Base-by-base conservation (phyloP, 192 early-diverging fungal species). In the Backusella westeae region DNA sequence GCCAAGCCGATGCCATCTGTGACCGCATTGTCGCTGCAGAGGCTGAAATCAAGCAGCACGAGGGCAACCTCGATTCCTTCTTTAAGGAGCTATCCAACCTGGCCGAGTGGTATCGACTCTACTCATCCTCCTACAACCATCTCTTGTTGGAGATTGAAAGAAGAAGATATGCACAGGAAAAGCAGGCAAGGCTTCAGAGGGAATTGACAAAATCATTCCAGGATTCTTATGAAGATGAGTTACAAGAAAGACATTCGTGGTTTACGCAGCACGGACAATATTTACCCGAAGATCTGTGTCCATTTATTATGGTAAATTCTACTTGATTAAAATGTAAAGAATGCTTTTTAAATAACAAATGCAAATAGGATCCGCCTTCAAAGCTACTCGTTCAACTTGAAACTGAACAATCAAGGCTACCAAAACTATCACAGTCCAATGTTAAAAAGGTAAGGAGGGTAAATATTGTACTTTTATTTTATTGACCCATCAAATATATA, bases 251-350 rank as follows among this genome's bases (percentile, higher is more conserved):
- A 14, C 19, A 59, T 34, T 12, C 56, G 41, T 81, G 80, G 80
- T 39, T 67, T 23, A 46, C 23, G 4, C 69, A 81, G 34, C 80
- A 81, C 26, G 80, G 76, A 9, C 56, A 77, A 39, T 81, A 77
- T 74, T 75, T 81, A 34, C 80, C 80, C 21, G 69, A 77, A 8
- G 80, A 70, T 3, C 34, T 81, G 9, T 81, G 80, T 53, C 69
- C 80, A 29, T 81, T 81, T 68, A 81, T 81, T 35, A 74, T 56
- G 23, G 80, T 77, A 36, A 36, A 3, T 32, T 32, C 32, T 32
- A 32, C 32, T 3, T 3, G 32, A 32, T 32, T 32, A 32, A 32
- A 32, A 32, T 32, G 32, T 3, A 32, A 32, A 3, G 0, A 32
- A 32, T 32, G 32, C 32, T 59, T 67, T 67, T 3, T 32, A 34